phyloP scores from a whole-genome alignment of 768 basidiomycete species.

The Rhodotorula diobovata region DNA sequence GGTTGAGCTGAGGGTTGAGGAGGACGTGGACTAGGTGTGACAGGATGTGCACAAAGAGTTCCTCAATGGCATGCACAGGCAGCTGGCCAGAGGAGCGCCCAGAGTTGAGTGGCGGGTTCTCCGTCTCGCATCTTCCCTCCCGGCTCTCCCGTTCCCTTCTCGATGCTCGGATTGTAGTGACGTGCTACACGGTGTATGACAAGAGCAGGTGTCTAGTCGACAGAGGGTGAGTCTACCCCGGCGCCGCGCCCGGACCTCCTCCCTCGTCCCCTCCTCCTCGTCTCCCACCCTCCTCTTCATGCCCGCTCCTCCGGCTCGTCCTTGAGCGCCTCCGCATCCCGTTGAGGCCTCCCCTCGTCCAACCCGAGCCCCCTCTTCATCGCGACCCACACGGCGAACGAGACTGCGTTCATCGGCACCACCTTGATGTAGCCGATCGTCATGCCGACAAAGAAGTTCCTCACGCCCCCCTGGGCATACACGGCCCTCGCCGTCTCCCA shows the following conservation, averaged over 20 bases:
- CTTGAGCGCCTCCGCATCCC: background rate
- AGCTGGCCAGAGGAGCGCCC: no score
- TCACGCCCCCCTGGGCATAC: conserved; percentile 66
- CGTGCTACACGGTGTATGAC: no score
- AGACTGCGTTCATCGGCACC: conserved; percentile 91
- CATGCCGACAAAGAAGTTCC: conserved; percentile 86
- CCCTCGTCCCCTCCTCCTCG: background rate
- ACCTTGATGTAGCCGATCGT: conserved; percentile 90
- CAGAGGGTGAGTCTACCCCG: no score
- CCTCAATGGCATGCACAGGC: no score
- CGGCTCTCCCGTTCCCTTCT: no score
- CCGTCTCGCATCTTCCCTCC: no score
- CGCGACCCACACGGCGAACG: conserved; percentile 64
- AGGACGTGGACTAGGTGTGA: background rate
- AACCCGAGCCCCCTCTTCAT: conserved; percentile 29
- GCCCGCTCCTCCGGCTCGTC: background rate
- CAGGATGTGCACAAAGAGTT: no score
- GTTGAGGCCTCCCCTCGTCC: background rate
- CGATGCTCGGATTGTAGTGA: no score
- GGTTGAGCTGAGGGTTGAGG: conserved; percentile 7
- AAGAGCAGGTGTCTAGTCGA: no score
- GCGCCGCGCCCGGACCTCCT: background rate
- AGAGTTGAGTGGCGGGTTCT: no score
- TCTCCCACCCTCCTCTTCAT: background rate
- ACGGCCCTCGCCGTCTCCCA: conserved; percentile 68